A percentile compares a stretch with the other conserved stretches of the same genome.
phyloP scores from a whole-genome alignment of 441 rosid genomes.

The Lagerstroemia fauriei region DNA sequence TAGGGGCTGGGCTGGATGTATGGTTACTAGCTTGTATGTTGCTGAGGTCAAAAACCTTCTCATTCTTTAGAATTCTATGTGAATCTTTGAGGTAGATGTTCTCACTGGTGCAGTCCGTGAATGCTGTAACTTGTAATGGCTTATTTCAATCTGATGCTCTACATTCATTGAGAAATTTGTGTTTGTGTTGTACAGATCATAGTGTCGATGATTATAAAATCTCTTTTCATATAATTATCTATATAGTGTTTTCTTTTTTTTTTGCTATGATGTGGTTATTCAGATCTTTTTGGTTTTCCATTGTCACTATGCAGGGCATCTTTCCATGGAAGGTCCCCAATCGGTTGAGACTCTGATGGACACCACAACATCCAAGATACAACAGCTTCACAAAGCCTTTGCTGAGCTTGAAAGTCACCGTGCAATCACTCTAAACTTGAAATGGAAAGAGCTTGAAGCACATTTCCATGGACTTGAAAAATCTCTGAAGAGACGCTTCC shows the following conservation, averaged over 20 bases:
- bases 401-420: constrained; percentile 93
- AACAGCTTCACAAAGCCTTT: constrained; percentile 96
- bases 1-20: no score
- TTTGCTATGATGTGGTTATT: not conserved
- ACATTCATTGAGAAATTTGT: not conserved
- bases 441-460: constrained; percentile 94
- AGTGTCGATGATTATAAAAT: not conserved
- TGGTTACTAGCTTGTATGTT: no score
- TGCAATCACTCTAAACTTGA: constrained; percentile 79
- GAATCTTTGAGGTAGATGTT: not conserved
- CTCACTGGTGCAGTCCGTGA: not conserved
- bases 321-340: constrained; percentile 62
- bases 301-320: constrained; percentile 9
- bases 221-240: not conserved
- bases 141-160: not conserved
- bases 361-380: constrained; percentile 82
- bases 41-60: not conserved
- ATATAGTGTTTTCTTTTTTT: no score
- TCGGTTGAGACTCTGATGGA: constrained; percentile 81
- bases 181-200: no score
- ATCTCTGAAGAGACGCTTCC: constrained; percentile 92
- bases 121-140: not conserved
- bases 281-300: not conserved
- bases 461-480: constrained; percentile 96
- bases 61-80: no score